Percentiles rank a stretch among this genome's conserved stretches.
Conservation (phyloP, 2,329 filamentous ascomycete genomes). For the Monilinia fructicola region DNA sequence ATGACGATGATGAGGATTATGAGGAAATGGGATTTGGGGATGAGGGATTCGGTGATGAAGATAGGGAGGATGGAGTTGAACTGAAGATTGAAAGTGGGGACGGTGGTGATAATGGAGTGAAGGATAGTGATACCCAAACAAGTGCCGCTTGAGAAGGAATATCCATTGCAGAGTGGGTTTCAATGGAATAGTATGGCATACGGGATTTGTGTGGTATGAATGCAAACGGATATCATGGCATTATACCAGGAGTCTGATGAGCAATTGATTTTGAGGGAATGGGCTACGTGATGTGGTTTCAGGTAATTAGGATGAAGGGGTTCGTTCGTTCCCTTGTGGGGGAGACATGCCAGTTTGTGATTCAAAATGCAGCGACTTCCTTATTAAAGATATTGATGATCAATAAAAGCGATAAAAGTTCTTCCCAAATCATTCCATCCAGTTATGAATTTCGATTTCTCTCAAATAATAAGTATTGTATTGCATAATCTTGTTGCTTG, state of each 20-base stretch:
- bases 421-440: too few relatives aligned
- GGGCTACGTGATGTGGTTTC: background rate
- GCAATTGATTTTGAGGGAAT: background rate
- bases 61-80: conserved; percentile 17
- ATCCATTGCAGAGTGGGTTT: background rate
- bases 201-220: background rate
- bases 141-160: background rate
- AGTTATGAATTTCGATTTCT: background rate
- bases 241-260: too few relatives aligned
- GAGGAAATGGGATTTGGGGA: conserved; percentile 17
- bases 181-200: background rate
- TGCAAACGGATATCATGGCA: background rate
- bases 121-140: background rate
- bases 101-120: background rate
- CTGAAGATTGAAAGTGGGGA: conserved; percentile 10
- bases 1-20: conserved; percentile 23
- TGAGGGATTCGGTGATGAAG: conserved; percentile 20
- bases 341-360: background rate
- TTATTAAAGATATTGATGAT: background rate
- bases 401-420: background rate
- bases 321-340: background rate
- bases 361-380: background rate
- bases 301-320: background rate
- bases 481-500: background rate
- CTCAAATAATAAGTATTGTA: background rate